Evolutionary conservation across 2,329 filamentous ascomycete species (phyloP), one percentile per base, ranked within the genome.

Genomic region (Emericellopsis atlantica): DNA sequence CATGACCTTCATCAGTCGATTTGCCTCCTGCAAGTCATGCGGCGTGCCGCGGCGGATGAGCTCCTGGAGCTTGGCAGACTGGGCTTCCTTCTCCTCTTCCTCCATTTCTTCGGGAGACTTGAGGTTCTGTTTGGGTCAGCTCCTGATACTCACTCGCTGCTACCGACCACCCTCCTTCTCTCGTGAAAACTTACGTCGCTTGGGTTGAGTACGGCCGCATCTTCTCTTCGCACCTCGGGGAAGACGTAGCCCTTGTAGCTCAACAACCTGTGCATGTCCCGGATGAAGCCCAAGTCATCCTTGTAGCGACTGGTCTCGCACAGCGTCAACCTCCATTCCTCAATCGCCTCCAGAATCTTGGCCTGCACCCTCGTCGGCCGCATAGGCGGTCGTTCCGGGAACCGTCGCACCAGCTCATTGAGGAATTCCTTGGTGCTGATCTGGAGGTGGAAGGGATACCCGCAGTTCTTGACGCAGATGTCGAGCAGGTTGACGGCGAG

Each of bases 391-490:
- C 90, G 76, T 65, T 98, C 92, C 37, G 92, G 92, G 55, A 98
- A 98, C 49, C 92, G 78, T 50, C 92, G 81, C 46, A 98, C 92
- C 45, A 98, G 79, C 67, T 98, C 92, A 65, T 98, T 98, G 53
- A 98, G 79, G 54, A 98, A 98, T 56, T 98, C 92, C 62, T 98
- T 98, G 50, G 92, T 96, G 62, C 85, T 89, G 58, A 98, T 95
- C 64, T 98, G 92, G 44, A 98, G 79, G 57, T 98, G 92, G 63
- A 98, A 98, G 1, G 92, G 89, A 59, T 98, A 98, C 53, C 92
- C 92, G 72, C 92, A 98, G 67, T 98, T 98, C 71, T 98, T 98
- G 63, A 96, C 92, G 63, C 92, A 96, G 48, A 96, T 96, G 60
- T 98, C 92, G 57, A 98, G 84, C 50, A 98, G 77, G 66, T 81